A percentile compares a stretch with the other conserved stretches of the same genome.
phyloP scores from a whole-genome alignment of 2,329 filamentous ascomycete species.

The Colletotrichum salicis region DNA sequence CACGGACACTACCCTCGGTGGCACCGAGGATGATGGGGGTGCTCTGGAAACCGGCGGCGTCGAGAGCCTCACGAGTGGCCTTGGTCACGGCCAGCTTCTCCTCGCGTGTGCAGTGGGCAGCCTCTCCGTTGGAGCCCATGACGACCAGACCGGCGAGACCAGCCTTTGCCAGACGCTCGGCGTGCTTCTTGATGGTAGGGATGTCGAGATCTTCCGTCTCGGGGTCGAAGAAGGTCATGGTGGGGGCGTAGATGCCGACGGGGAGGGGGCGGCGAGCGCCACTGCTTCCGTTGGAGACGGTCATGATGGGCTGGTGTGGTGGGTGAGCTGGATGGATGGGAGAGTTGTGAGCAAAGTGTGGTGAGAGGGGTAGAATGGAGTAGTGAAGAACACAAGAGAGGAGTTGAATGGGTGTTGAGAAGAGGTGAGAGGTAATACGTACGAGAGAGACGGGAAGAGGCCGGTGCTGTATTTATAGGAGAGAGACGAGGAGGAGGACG shows the following conservation, averaged over 20 bases:
- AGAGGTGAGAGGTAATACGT: not conserved
- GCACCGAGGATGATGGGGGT: constrained; percentile 87
- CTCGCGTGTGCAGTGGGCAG: constrained; percentile 81
- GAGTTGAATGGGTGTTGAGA: constrained; percentile 30
- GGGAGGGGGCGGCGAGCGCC: constrained; percentile 68
- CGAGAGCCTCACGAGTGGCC: constrained; percentile 83
- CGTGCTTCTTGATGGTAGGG: constrained; percentile 81
- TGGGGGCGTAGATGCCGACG: constrained; percentile 87
- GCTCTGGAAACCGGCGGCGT: constrained; percentile 79
- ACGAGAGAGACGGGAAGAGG: constrained; percentile 9
- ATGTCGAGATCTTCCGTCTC: constrained; percentile 88
- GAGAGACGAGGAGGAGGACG: constrained; percentile 29
- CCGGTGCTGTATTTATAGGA: constrained; percentile 45
- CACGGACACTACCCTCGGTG: constrained; percentile 82
- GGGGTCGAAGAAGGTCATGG: constrained; percentile 89
- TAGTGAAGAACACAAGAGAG: constrained; percentile 28
- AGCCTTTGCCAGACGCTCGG: constrained; percentile 78
- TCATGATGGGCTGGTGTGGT: constrained; percentile 32
- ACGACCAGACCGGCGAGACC: constrained; percentile 85
- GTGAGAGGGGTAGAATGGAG: not conserved
- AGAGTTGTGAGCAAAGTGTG: constrained; percentile 19
- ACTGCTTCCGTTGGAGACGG: constrained; percentile 37
- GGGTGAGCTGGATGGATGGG: constrained; percentile 16
- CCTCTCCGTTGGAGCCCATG: constrained; percentile 93
- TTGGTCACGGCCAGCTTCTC: constrained; percentile 81